Evolutionary conservation across 208 protist species (phyloP).

Genomic region (Crithidia expoeki): DNA sequence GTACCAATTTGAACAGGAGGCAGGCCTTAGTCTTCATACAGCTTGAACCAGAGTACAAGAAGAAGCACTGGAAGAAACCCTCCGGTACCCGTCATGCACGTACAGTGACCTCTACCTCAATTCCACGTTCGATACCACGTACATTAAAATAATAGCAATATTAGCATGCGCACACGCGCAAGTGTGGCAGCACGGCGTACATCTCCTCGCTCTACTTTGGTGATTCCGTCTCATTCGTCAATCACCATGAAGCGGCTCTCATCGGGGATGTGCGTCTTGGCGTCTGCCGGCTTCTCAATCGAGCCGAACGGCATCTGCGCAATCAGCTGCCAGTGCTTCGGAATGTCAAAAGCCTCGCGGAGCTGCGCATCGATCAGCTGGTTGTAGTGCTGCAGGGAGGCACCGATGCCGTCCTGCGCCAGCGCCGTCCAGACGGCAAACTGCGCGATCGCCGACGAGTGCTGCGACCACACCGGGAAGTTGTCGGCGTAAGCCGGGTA

Average conservation of each 20-base stretch:
- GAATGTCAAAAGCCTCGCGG: slow-evolving; percentile 35
- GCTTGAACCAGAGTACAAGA: too few relatives aligned
- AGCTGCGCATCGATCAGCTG: slow-evolving; percentile 46
- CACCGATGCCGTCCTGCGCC: slow-evolving; percentile 46
- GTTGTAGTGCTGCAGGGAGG: slow-evolving; percentile 60
- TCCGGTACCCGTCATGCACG: too few relatives aligned
- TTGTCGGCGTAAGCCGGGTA: slow-evolving; percentile 46
- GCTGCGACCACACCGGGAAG: slow-evolving; percentile 49
- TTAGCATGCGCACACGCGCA: background rate
- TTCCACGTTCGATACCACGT: too few relatives aligned
- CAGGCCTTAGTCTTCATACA: too few relatives aligned
- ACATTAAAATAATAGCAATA: too few relatives aligned
- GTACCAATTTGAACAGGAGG: too few relatives aligned
- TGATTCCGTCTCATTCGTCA: slow-evolving; percentile 20
- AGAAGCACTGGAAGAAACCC: too few relatives aligned
- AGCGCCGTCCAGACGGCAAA: slow-evolving; percentile 63
- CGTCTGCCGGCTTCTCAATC: slow-evolving; percentile 39
- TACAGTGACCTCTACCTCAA: too few relatives aligned
- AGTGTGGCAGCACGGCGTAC: background rate
- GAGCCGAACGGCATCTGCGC: slow-evolving; percentile 68
- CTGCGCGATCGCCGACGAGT: slow-evolving; percentile 54
- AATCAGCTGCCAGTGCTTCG: slow-evolving; percentile 46
- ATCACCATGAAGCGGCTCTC: slow-evolving; percentile 45
- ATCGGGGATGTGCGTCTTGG: slow-evolving; percentile 41
- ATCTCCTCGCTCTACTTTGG: background rate